Evolutionary conservation across 2,329 filamentous ascomycete genomes (phyloP).

Genomic region (Passalora sequoiae): DNA sequence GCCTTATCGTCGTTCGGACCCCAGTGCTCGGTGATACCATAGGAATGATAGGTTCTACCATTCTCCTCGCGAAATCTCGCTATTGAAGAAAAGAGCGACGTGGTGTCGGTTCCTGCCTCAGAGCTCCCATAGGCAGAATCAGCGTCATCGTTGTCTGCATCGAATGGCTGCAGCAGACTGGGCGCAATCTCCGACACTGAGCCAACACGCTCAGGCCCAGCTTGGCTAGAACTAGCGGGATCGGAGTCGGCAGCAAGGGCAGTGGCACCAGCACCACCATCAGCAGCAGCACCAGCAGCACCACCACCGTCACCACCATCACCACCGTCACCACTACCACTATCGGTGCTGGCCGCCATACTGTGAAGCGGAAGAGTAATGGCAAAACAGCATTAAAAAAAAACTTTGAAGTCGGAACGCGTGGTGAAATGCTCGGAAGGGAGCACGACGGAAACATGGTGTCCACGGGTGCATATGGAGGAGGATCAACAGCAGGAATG

Average conservation of each 20-base stretch:
- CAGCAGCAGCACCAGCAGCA: too few species aligned
- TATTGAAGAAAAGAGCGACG: constrained; percentile 15
- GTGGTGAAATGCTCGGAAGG: too few species aligned
- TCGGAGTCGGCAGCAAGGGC: background rate
- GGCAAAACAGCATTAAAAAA: too few species aligned
- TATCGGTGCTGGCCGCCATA: too few species aligned
- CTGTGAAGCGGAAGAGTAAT: too few species aligned
- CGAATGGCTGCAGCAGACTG: constrained; percentile 10
- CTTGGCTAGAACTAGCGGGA: background rate
- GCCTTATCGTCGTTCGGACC: constrained; percentile 17
- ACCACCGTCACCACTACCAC: too few species aligned
- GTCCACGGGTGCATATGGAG: too few species aligned
- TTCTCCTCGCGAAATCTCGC: constrained; percentile 15
- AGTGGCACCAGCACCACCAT: too few species aligned
- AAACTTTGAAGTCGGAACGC: too few species aligned
- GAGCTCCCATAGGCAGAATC: constrained; percentile 12
- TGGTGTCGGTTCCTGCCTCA: constrained; percentile 13
- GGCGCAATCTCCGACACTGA: constrained; percentile 6
- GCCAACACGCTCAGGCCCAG: constrained; percentile 5
- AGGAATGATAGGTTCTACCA: constrained; percentile 15
- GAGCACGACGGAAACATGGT: too few species aligned
- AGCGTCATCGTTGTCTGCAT: constrained; percentile 8
- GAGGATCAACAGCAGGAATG: too few species aligned
- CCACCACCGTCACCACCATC: too few species aligned
- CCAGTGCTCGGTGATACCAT: constrained; percentile 16